Evolutionary conservation across 805 yeast genomes (phyloP).

Genomic region (Torulaspora franciscae): DNA sequence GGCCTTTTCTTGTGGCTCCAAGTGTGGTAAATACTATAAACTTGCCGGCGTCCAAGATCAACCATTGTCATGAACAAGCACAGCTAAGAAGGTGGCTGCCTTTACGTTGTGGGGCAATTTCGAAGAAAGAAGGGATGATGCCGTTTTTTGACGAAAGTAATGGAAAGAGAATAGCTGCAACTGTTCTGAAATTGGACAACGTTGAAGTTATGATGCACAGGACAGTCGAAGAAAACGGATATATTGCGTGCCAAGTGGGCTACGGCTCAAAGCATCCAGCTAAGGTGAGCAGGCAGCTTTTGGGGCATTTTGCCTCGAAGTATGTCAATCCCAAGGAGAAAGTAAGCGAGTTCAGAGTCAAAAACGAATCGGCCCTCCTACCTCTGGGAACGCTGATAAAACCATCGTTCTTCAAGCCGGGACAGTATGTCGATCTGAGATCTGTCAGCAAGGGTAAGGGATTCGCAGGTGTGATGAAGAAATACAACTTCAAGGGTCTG

Average conservation of each 20-base stretch:
- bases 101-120: constrained; percentile 76
- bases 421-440: constrained; percentile 78
- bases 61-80: constrained; percentile 64
- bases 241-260: constrained; percentile 82
- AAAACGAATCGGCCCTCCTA: constrained; percentile 57
- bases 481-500: constrained; percentile 84
- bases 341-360: constrained; percentile 75
- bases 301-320: constrained; percentile 76
- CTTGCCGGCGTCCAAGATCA: constrained; percentile 44
- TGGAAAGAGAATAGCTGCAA: constrained; percentile 74
- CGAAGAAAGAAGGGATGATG: constrained; percentile 86
- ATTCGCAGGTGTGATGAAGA: constrained; percentile 96
- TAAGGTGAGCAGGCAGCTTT: constrained; percentile 57
- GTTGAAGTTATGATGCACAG: constrained; percentile 79
- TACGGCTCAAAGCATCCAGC: constrained; percentile 62
- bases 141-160: constrained; percentile 63
- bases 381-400: constrained; percentile 72
- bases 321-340: constrained; percentile 76
- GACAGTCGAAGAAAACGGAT: constrained; percentile 69
- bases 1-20: constrained; percentile 36
- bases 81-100: constrained; percentile 70
- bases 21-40: constrained; percentile 29
- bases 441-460: constrained; percentile 91
- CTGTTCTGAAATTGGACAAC: constrained; percentile 80
- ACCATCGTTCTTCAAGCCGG: constrained; percentile 79